phyloP scores from a whole-genome alignment of 768 basidiomycete genomes.

The Chalciporus pseudorubinellus region DNA sequence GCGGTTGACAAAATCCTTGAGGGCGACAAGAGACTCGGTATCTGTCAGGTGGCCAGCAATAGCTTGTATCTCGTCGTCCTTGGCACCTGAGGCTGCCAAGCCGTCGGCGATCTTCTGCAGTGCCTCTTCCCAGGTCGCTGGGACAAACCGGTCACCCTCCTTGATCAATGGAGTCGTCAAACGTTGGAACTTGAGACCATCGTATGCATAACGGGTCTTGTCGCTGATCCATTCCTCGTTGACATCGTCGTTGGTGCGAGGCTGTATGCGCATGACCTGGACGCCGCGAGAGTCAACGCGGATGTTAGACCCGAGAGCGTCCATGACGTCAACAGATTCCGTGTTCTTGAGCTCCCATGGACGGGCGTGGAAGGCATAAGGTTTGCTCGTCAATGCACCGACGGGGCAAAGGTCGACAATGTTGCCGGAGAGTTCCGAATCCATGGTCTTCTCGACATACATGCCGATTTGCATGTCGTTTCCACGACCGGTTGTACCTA shows the following conservation, averaged over 20 bases:
- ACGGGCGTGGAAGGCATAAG: constrained; percentile 95
- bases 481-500: constrained; percentile 95
- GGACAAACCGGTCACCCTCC: constrained; percentile 88
- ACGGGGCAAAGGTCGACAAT: constrained; percentile 97
- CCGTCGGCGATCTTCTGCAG: constrained; percentile 77
- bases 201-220: constrained; percentile 96
- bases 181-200: constrained; percentile 93
- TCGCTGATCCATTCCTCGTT: constrained; percentile 99
- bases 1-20: constrained; percentile 91
- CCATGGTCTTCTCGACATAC: constrained; percentile 96
- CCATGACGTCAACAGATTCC: constrained; percentile 92
- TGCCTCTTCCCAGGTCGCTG: constrained; percentile 90
- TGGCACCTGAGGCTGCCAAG: constrained; percentile 73
- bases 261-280: constrained; percentile 96
- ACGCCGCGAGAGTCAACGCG: constrained; percentile 93
- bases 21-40: constrained; percentile 87
- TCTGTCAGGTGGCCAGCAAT: constrained; percentile 92
- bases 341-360: constrained; percentile 99
- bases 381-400: constrained; percentile 96
- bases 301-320: constrained; percentile 96
- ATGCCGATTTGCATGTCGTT: constrained; percentile 99
- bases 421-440: constrained; percentile 97
- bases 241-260: constrained; percentile 93
- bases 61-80: constrained; percentile 91
- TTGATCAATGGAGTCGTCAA: constrained; percentile 90